Conservation (phyloP, 106 monocot species). For the Dendrobium officinale region DNA sequence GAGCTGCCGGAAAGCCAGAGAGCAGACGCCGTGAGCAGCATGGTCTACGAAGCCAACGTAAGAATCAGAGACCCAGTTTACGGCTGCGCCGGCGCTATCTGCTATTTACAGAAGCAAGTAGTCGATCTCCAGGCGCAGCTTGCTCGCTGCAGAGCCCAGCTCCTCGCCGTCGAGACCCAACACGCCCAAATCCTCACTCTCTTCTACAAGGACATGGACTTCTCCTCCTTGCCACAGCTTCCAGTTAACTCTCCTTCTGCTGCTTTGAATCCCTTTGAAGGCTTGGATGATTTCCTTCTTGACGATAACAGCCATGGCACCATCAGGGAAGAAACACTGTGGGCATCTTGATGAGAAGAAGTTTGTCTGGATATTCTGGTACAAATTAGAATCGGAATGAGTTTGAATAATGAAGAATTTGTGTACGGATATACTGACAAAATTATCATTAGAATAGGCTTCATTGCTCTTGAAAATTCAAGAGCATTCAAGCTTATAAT, state of each 20-base stretch:
- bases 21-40: conserved; percentile 18
- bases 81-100: conserved; percentile 14
- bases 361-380: no score
- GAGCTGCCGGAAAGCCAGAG: conserved; percentile 15
- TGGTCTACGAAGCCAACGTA: conserved; percentile 13
- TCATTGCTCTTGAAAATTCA: no score
- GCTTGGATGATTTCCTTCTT: neutral
- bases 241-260: neutral
- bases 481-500: no score
- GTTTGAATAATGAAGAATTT: no score
- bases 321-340: neutral
- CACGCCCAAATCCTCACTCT: neutral
- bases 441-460: no score
- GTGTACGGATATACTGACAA: no score
- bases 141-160: conserved; percentile 5
- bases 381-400: no score
- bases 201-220: neutral
- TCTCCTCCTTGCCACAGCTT: neutral
- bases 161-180: neutral
- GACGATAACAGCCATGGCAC: neutral
- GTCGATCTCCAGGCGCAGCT: conserved; percentile 17
- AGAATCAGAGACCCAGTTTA: conserved; percentile 13
- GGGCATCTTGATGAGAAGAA: neutral
- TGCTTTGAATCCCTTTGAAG: neutral
- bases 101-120: conserved; percentile 14